phyloP scores from a whole-genome alignment of 352 stramenopile species.

The Pythium phragmiticola region DNA sequence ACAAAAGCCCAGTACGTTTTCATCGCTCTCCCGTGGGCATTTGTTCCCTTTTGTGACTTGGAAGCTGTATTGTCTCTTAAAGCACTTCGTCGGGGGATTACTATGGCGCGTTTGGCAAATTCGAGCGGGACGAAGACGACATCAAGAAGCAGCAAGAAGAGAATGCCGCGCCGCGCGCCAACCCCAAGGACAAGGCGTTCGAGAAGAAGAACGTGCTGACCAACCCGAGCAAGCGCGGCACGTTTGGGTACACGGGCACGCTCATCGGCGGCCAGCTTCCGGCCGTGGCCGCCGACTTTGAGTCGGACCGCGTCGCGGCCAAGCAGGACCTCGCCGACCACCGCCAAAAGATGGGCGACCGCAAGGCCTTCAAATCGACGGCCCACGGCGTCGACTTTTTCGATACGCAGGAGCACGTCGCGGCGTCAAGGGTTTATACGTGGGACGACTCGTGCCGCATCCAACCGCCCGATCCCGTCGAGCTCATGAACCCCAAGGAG shows the following conservation, averaged over 20 bases:
- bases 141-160: constrained; percentile 48
- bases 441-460: constrained; percentile 73
- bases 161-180: constrained; percentile 35
- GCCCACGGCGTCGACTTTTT: constrained; percentile 66
- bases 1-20: constrained; percentile 53
- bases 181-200: constrained; percentile 64
- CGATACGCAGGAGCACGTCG: constrained; percentile 71
- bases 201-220: constrained; percentile 74
- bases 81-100: constrained; percentile 69
- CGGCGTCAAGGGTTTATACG: constrained; percentile 50
- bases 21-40: not conserved
- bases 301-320: constrained; percentile 40
- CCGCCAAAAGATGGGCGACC: constrained; percentile 53
- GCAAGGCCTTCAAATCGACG: constrained; percentile 76
- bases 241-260: constrained; percentile 70
- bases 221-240: constrained; percentile 58
- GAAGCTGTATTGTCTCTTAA: not conserved
- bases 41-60: not conserved
- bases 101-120: constrained; percentile 67
- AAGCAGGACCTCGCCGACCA: constrained; percentile 43
- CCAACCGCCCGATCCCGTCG: constrained; percentile 48
- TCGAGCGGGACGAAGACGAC: constrained; percentile 62
- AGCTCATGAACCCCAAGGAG: constrained; percentile 77
- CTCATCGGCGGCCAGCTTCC: constrained; percentile 55
- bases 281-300: constrained; percentile 60